Evolutionary conservation across 2,329 filamentous ascomycete genomes (phyloP).

Genomic region (Hypoxylon sp.): DNA sequence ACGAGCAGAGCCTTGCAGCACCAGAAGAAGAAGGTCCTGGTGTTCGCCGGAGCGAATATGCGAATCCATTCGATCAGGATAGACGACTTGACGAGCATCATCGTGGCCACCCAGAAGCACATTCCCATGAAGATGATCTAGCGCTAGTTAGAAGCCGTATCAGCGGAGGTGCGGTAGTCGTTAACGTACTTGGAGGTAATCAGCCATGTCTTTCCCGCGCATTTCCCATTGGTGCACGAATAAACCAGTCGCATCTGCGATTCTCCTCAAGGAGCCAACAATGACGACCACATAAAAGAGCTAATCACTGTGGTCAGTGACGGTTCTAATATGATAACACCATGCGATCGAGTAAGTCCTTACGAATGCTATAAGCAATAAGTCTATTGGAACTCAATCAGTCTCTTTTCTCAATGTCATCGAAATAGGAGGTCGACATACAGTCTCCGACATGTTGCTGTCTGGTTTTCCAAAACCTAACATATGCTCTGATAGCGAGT

Average conservation of each 20-base stretch:
- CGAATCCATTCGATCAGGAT: conserved; percentile 33
- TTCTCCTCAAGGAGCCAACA: not conserved
- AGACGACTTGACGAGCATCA: conserved; percentile 23
- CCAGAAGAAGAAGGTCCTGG: conserved; percentile 36
- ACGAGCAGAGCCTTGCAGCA: conserved; percentile 39
- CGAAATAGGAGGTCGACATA: not conserved
- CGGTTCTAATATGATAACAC: not conserved
- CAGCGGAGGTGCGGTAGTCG: not conserved
- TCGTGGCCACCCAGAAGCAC: not conserved
- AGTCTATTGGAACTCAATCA: not conserved
- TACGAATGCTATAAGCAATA: conserved; percentile 2
- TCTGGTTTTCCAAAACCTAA: not conserved
- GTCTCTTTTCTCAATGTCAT: not conserved
- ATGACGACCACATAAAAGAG: conserved; percentile 5
- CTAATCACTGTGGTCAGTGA: not conserved
- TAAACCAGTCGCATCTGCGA: not conserved
- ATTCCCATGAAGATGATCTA: not conserved
- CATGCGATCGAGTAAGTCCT: not conserved
- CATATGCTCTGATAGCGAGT: not conserved
- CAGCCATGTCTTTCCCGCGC: conserved; percentile 1
- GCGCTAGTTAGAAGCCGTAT: not conserved
- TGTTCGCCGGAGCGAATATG: conserved; percentile 26
- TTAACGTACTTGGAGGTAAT: not conserved
- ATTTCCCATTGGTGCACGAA: conserved; percentile 6
- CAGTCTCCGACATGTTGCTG: conserved; percentile 3